Conservation (phyloP, 2,329 filamentous ascomycete species). For the Fusarium haematococcum region DNA sequence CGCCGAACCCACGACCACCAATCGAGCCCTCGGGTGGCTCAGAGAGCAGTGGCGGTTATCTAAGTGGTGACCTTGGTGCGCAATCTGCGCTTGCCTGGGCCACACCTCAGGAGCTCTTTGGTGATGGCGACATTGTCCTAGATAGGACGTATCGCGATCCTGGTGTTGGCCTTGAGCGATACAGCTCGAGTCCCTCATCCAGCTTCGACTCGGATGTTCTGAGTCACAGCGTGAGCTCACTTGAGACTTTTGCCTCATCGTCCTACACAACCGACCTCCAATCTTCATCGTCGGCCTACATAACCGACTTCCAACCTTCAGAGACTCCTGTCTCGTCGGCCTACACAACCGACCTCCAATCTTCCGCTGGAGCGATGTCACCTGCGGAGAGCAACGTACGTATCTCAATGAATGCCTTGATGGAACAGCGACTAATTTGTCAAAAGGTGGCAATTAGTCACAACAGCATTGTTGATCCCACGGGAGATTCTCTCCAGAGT, state of each 20-base stretch:
- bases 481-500: slow-evolving; percentile 14
- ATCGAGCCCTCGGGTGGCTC: slow-evolving; percentile 17
- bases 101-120: slow-evolving; percentile 8
- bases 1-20: slow-evolving; percentile 21
- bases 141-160: slow-evolving; percentile 29
- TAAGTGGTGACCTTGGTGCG: slow-evolving; percentile 8
- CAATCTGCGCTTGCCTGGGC: slow-evolving; percentile 5
- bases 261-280: neutral
- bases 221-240: slow-evolving; percentile 1
- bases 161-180: slow-evolving; percentile 26
- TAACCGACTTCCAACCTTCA: slow-evolving; percentile 1
- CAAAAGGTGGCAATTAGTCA: slow-evolving; percentile 38
- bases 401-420: neutral
- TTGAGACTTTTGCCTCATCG: neutral
- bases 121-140: slow-evolving; percentile 19
- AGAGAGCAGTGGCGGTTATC: slow-evolving; percentile 1
- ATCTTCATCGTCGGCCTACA: neutral
- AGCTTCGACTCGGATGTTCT: slow-evolving; percentile 13
- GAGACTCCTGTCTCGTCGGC: neutral
- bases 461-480: slow-evolving; percentile 2
- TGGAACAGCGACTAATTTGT: slow-evolving; percentile 34
- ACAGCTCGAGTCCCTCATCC: neutral
- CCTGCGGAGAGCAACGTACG: slow-evolving; percentile 34
- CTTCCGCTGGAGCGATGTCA: neutral
- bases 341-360: neutral